Evolutionary conservation across 495 filamentous ascomycete genomes (phyloP).

Genomic region (Hypoxylon crocopeplum): DNA sequence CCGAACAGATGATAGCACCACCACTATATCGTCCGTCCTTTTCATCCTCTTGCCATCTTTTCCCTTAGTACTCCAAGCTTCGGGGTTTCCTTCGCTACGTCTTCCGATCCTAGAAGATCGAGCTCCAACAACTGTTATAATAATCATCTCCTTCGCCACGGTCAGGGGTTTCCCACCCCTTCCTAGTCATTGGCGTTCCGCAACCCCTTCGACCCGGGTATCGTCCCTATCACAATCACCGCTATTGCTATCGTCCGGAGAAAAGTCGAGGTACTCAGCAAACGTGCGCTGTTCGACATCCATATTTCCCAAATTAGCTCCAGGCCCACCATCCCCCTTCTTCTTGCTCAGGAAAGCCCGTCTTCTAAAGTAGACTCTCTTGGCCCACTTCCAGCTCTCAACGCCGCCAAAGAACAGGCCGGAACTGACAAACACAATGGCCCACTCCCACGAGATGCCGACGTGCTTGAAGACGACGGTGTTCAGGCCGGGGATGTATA

Average conservation of each 20-base stretch:
- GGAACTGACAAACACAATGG: conserved; percentile 64
- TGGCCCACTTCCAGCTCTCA: conserved; percentile 72
- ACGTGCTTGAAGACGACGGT: conserved; percentile 71
- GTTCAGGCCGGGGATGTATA: conserved; percentile 78
- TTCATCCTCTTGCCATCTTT: too few relatives aligned
- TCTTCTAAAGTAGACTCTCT: conserved; percentile 54
- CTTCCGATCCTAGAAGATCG: too few relatives aligned
- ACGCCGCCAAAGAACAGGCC: conserved; percentile 68
- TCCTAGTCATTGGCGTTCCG: conserved; percentile 48
- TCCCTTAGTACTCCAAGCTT: too few relatives aligned
- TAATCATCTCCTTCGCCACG: background rate
- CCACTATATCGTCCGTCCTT: too few relatives aligned
- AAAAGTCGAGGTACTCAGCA: conserved; percentile 42
- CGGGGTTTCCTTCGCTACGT: too few relatives aligned
- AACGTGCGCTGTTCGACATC: conserved; percentile 50
- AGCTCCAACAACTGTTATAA: too few relatives aligned
- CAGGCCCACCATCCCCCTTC: conserved; percentile 4
- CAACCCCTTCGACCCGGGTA: background rate
- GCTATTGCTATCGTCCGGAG: background rate
- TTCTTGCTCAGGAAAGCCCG: conserved; percentile 37
- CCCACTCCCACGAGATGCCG: conserved; percentile 78
- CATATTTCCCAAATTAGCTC: conserved; percentile 50
- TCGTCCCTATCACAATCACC: background rate
- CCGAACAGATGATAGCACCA: too few relatives aligned
- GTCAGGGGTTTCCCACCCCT: conserved; percentile 49